These are phyloP conservation scores for Grammothele lineata DNA, from an alignment of 768 basidiomycete genomes.

Conservation along the genomic window DNA sequence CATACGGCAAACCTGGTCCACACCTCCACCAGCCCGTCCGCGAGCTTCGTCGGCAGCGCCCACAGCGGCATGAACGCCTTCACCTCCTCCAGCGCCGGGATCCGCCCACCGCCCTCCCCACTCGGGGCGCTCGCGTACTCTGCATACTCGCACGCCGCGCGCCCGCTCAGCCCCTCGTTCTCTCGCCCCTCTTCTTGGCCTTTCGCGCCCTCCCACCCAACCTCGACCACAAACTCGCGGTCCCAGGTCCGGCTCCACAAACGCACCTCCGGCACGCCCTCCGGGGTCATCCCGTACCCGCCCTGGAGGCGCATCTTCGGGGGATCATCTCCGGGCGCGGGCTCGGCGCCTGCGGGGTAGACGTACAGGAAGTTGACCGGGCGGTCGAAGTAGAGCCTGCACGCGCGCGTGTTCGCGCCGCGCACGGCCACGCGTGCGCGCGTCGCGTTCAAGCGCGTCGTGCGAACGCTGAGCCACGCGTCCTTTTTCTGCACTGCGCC, in stretches of 20 bases:
- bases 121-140: conserved; percentile 52
- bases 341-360: conserved; percentile 25
- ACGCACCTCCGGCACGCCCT: conserved; percentile 38
- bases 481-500: neutral
- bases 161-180: conserved; percentile 30
- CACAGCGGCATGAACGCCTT: conserved; percentile 62
- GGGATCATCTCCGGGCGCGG: neutral
- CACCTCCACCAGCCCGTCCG: conserved; percentile 58
- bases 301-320: conserved; percentile 29
- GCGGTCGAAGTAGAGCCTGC: conserved; percentile 54
- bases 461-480: conserved; percentile 42
- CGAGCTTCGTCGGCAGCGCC: conserved; percentile 55
- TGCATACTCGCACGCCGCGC: conserved; percentile 61
- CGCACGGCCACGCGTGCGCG: conserved; percentile 46
- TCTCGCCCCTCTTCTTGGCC: conserved; percentile 1
- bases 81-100: conserved; percentile 69
- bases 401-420: conserved; percentile 61
- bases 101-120: conserved; percentile 32
- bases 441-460: conserved; percentile 37
- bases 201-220: conserved; percentile 40
- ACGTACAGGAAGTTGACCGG: conserved; percentile 42
- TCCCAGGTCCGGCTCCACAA: conserved; percentile 64
- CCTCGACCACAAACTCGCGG: conserved; percentile 46
- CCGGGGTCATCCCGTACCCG: conserved; percentile 35
- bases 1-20: conserved; percentile 31